Conservation (phyloP, 805 yeast species). For the Tetrapisispora namnaoensis region DNA sequence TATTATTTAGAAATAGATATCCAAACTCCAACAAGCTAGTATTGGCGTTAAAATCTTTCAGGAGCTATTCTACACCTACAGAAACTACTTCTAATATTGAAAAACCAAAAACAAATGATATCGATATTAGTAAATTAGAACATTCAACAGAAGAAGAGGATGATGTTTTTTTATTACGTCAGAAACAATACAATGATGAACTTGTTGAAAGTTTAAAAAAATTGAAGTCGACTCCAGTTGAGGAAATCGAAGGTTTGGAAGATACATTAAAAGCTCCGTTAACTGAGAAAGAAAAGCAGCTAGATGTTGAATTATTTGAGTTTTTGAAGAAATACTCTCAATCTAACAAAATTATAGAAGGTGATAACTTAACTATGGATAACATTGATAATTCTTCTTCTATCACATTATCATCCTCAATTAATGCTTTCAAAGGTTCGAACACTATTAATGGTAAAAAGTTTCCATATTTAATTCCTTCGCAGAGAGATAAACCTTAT, state of each 20-base stretch:
- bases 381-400: not conserved
- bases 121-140: not conserved
- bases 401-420: not conserved
- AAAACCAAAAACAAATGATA: not conserved
- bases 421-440: not conserved
- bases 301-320: conserved; percentile 24
- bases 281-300: conserved; percentile 21
- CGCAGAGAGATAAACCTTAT: conserved; percentile 56
- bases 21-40: not conserved
- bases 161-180: conserved; percentile 18
- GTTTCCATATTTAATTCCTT: conserved; percentile 53
- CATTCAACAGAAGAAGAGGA: conserved; percentile 8
- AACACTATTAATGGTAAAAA: conserved; percentile 4
- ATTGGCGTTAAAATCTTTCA: not conserved
- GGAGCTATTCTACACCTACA: not conserved
- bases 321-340: conserved; percentile 23
- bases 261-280: conserved; percentile 8
- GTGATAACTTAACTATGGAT: conserved; percentile 5
- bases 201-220: conserved; percentile 13
- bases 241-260: conserved; percentile 8
- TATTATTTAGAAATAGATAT: not conserved
- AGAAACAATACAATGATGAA: conserved; percentile 21
- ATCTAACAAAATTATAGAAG: conserved; percentile 12
- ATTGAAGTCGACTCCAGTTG: conserved; percentile 12
- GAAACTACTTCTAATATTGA: not conserved